These are phyloP conservation scores for Arbutus unedo DNA, from an alignment of 148 eudicot genomes.

Conservation along the genomic window DNA sequence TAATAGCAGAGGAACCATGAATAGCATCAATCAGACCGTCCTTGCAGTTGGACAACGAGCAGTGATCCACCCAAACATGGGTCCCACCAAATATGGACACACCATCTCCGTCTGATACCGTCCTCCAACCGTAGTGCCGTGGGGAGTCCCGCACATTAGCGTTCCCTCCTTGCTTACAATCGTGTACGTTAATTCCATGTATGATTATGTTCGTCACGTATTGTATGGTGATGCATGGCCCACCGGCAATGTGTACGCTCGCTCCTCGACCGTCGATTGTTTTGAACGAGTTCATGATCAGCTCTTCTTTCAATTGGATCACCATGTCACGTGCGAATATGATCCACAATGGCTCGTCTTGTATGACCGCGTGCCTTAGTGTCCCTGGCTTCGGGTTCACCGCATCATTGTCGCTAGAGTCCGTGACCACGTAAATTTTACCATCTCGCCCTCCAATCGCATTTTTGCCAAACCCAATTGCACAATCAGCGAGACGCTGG, in stretches of 20 bases:
- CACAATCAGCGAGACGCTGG: conserved; percentile 63
- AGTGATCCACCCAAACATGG: conserved; percentile 81
- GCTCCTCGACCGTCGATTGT: conserved; percentile 83
- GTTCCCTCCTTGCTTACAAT: conserved; percentile 69
- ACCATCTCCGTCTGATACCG: conserved; percentile 75
- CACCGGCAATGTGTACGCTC: conserved; percentile 69
- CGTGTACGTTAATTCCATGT: conserved; percentile 63
- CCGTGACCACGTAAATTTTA: conserved; percentile 57
- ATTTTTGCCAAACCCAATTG: conserved; percentile 68
- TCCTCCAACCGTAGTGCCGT: conserved; percentile 63
- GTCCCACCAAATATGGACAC: conserved; percentile 64
- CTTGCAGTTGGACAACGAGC: conserved; percentile 57
- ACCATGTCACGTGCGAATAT: conserved; percentile 67
- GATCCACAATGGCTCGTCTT: conserved; percentile 71
- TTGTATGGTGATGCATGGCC: conserved; percentile 71
- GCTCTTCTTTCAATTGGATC: conserved; percentile 54
- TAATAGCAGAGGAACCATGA: conserved; percentile 60
- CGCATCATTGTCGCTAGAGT: conserved; percentile 52
- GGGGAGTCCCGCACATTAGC: conserved; percentile 64
- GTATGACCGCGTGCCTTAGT: conserved; percentile 61
- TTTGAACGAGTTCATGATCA: conserved; percentile 75
- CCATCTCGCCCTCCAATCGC: conserved; percentile 68
- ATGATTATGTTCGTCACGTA: conserved; percentile 64
- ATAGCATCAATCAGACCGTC: conserved; percentile 80
- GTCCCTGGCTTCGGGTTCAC: conserved; percentile 74